Base-by-base conservation (phyloP, 129 eudicot species). In the Logfia minima region DNA sequence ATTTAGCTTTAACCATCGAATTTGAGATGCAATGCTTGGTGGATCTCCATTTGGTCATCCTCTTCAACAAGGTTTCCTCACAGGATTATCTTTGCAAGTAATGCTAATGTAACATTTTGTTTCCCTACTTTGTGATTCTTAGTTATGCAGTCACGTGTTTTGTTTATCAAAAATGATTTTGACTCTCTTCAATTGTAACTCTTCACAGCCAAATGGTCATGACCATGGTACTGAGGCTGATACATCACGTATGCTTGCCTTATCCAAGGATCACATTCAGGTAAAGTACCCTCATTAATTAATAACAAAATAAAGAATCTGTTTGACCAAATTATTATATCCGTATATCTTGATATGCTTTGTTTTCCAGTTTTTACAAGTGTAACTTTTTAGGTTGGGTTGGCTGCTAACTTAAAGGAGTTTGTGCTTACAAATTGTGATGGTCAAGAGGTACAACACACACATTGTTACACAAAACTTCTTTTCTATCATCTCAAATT, bases 21-120 rank as follows among this genome's bases (percentile, higher is more conserved):
- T 94, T 61, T 88, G 98, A 63, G 97, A 94, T 87, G 91, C 99
- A 53, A 53, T 87, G 74, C 90, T 91, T 74, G 99, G 99, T 34
- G 99, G 99, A 34, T 89, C 93, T 83, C 99, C 94, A 28, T 91
- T 91, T 85, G 99, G 97, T 58, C 86, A 85, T 83, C 93, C 93
- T 59, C 97, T 94, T 83, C 99, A 91, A 77, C 99, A 91, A 78
- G 99, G 97, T 60, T 94, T 94, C 75, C 85, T 88, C 39, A 94
- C 97, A 41, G 99, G 96, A 77, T 85, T 94, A 68, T 77, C 70
- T 56, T 87, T 91, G 84, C 88, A 94, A 94, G 99, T 91, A 87
- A 86, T 85, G 34, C 60, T 78, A 77, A 55, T 55, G 53, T 76
- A 70, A 80, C 60, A 31, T 58, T 75, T 51, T 35, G 43, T 41